A percentile compares a stretch with the other conserved stretches of the same genome.
phyloP scores from a whole-genome alignment of 2,329 filamentous ascomycete species.

The Cordyceps farinosa region DNA sequence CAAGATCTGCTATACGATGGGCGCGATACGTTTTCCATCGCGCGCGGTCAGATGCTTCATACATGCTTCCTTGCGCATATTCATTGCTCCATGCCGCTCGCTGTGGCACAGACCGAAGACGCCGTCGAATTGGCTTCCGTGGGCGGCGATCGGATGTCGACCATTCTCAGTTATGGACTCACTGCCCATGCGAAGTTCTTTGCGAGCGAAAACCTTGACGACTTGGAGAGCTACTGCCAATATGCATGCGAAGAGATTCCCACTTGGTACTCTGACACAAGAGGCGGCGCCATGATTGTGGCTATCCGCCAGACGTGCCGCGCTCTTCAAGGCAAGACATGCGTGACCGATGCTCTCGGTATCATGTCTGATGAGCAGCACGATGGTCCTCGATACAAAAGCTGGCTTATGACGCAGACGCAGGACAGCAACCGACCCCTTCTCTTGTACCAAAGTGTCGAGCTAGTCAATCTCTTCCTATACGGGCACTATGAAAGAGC shows the following conservation, averaged over 20 bases:
- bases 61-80: constrained; percentile 69
- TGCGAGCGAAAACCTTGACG: constrained; percentile 63
- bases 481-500: constrained; percentile 61
- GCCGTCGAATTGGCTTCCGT: constrained; percentile 63
- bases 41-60: constrained; percentile 66
- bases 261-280: constrained; percentile 66
- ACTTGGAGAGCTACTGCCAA: constrained; percentile 67
- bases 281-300: constrained; percentile 67
- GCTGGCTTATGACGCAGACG: constrained; percentile 50
- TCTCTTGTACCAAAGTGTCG: constrained; percentile 65
- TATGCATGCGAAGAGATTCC: constrained; percentile 71
- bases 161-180: constrained; percentile 68
- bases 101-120: constrained; percentile 59
- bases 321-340: constrained; percentile 72
- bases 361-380: constrained; percentile 69
- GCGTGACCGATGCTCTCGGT: constrained; percentile 43
- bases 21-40: constrained; percentile 61
- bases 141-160: constrained; percentile 67
- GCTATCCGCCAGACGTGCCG: constrained; percentile 62
- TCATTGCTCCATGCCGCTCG: constrained; percentile 56
- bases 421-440: constrained; percentile 61
- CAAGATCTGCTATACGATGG: constrained; percentile 62
- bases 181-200: constrained; percentile 65
- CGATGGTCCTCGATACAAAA: constrained; percentile 54
- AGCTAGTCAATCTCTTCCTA: constrained; percentile 59